Evolutionary conservation across 768 basidiomycete species (phyloP).

Genomic region (Boletales sp.): DNA sequence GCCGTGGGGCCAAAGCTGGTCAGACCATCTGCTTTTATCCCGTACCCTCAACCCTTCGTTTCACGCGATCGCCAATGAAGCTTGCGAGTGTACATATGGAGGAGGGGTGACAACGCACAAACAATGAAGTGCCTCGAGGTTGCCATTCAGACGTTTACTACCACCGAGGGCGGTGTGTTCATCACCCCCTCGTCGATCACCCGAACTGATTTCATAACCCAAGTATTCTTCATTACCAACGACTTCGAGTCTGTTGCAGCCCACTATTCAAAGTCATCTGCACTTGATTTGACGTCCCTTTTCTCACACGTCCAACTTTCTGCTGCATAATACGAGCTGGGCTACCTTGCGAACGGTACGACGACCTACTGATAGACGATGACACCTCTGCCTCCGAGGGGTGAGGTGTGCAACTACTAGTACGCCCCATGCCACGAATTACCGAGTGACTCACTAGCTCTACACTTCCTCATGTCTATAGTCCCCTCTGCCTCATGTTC

Average conservation of each 20-base stretch:
- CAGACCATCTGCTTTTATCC: slow-evolving; percentile 62
- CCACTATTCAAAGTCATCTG: slow-evolving; percentile 89
- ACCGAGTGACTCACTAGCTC: not conserved
- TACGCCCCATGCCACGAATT: slow-evolving; percentile 35
- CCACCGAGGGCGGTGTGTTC: slow-evolving; percentile 85
- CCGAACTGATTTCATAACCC: not conserved
- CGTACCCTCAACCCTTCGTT: slow-evolving; percentile 59
- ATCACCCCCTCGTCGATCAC: not conserved
- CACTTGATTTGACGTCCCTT: slow-evolving; percentile 83
- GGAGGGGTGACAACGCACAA: slow-evolving; percentile 67
- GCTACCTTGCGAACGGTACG: slow-evolving; percentile 76
- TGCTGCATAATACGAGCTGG: slow-evolving; percentile 93
- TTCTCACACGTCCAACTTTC: slow-evolving; percentile 97
- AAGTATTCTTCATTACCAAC: slow-evolving; percentile 93
- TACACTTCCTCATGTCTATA: not conserved
- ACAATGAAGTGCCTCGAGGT: slow-evolving; percentile 91
- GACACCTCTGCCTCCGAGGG: slow-evolving; percentile 77
- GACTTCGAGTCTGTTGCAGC: slow-evolving; percentile 81
- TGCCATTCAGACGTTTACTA: slow-evolving; percentile 94
- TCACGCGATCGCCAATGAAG: slow-evolving; percentile 92
- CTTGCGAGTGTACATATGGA: slow-evolving; percentile 98
- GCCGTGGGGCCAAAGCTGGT: slow-evolving; percentile 71
- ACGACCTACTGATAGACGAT: slow-evolving; percentile 85
- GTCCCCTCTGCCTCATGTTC: no score
- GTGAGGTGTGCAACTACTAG: slow-evolving; percentile 96